Evolutionary conservation across 108 stramenopile species (phyloP).

Genomic region (Epithemia pelagica): DNA sequence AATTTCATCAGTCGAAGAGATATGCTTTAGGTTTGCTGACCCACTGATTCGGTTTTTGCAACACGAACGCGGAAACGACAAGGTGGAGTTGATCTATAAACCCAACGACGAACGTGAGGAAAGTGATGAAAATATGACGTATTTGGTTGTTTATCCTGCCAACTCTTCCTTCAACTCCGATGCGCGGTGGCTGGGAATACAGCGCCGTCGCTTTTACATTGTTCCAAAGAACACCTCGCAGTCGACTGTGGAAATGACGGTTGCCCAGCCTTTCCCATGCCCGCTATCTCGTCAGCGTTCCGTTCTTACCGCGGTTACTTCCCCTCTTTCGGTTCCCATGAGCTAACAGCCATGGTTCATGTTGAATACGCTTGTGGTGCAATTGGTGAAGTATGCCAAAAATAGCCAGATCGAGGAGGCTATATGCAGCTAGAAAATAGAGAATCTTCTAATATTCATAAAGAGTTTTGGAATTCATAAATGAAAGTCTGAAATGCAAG

Average conservation of each 20-base stretch:
- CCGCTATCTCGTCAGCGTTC: conserved; percentile 66
- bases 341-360: too few relatives aligned
- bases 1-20: conserved; percentile 5
- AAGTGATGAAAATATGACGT: background rate
- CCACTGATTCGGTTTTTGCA: conserved; percentile 38
- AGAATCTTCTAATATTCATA: too few relatives aligned
- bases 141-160: background rate
- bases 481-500: too few relatives aligned
- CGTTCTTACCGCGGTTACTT: conserved; percentile 32
- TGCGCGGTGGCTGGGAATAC: background rate
- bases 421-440: too few relatives aligned
- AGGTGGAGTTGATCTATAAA: conserved; percentile 12
- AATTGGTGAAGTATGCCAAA: too few relatives aligned
- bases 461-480: too few relatives aligned
- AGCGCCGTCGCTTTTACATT: conserved; percentile 15
- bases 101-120: background rate
- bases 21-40: conserved; percentile 49
- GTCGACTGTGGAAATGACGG: conserved; percentile 56
- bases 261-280: conserved; percentile 69
- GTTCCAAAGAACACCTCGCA: conserved; percentile 30
- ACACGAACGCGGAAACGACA: conserved; percentile 23
- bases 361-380: too few relatives aligned
- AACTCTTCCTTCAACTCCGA: background rate
- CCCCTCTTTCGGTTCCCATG: background rate
- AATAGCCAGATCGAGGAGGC: too few relatives aligned